These are phyloP conservation scores for Crucihimalaya himalaica DNA, from an alignment of 345 rosid species.

Conservation along the genomic window DNA sequence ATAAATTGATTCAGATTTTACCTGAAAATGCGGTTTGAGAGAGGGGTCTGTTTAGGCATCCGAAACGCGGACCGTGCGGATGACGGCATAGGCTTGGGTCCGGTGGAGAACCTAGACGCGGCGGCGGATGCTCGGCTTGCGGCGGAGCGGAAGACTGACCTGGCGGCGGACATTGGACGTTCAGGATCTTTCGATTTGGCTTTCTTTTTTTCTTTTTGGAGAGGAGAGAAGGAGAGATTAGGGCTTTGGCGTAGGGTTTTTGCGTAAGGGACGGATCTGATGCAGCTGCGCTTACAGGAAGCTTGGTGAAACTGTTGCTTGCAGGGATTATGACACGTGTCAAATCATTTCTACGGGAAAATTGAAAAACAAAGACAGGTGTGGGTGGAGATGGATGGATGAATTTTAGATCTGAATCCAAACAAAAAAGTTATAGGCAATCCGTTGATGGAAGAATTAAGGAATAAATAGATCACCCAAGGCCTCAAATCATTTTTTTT, in stretches of 20 bases:
- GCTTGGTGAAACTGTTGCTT: not conserved
- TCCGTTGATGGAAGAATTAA: no score
- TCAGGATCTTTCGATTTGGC: not conserved
- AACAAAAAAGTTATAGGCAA: no score
- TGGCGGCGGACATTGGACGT: conserved; percentile 68
- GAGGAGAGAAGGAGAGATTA: not conserved
- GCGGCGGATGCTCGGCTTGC: conserved; percentile 46
- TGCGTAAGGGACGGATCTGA: not conserved
- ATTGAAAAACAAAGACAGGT: no score
- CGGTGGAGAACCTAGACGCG: conserved; percentile 42
- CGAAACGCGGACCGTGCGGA: conserved; percentile 58
- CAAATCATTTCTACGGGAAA: no score
- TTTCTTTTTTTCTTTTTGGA: not conserved
- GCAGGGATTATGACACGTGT: conserved; percentile 24
- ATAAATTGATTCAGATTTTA: not conserved
- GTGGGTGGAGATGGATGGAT: no score
- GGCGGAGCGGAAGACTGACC: conserved; percentile 66
- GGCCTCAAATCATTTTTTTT: no score
- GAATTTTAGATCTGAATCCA: no score
- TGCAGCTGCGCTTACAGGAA: conserved; percentile 23
- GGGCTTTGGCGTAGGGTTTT: conserved; percentile 34
- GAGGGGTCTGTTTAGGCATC: conserved; percentile 54
- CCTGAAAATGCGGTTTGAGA: conserved; percentile 70
- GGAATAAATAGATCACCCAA: no score
- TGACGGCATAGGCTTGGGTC: conserved; percentile 44